phyloP scores from a whole-genome alignment of 2,329 filamentous ascomycete genomes.

The Alternaria angustiovoidea region DNA sequence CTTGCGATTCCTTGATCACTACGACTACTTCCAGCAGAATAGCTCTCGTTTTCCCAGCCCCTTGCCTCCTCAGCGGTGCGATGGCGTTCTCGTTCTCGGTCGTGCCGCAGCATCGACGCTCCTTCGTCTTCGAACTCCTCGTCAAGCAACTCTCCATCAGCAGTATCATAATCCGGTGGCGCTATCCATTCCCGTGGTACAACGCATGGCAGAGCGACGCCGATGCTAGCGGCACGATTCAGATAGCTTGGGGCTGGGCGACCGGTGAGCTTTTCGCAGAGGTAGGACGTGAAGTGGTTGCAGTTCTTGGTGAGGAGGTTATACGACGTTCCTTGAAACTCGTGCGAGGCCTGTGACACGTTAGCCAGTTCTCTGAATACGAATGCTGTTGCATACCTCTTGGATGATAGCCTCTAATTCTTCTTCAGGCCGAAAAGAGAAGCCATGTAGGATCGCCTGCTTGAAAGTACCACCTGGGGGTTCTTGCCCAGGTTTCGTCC shows the following conservation, averaged over 20 bases:
- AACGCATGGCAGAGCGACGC: constrained; percentile 80
- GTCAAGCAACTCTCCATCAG: constrained; percentile 73
- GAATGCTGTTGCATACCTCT: constrained; percentile 43
- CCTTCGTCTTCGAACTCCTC: constrained; percentile 64
- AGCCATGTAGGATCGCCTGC: constrained; percentile 78
- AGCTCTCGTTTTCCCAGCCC: constrained; percentile 40
- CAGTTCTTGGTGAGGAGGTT: constrained; percentile 86
- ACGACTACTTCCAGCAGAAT: constrained; percentile 43
- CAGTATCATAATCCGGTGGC: constrained; percentile 77
- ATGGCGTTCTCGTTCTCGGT: constrained; percentile 41
- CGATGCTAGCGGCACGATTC: constrained; percentile 84
- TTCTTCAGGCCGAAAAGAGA: constrained; percentile 71
- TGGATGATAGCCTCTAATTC: constrained; percentile 77
- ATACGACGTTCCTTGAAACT: constrained; percentile 79
- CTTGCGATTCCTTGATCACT: constrained; percentile 45
- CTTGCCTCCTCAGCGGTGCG: constrained; percentile 38
- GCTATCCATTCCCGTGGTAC: constrained; percentile 84
- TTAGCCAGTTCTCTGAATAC: constrained; percentile 18
- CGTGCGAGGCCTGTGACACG: constrained; percentile 65
- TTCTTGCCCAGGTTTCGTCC: constrained; percentile 74
- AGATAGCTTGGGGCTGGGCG: constrained; percentile 76
- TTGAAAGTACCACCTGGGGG: constrained; percentile 82
- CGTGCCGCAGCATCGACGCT: constrained; percentile 65
- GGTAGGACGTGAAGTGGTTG: constrained; percentile 84
- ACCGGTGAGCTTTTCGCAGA: constrained; percentile 77